Base-by-base conservation (phyloP, 345 rosid genomes). In the Salix dunnii region DNA sequence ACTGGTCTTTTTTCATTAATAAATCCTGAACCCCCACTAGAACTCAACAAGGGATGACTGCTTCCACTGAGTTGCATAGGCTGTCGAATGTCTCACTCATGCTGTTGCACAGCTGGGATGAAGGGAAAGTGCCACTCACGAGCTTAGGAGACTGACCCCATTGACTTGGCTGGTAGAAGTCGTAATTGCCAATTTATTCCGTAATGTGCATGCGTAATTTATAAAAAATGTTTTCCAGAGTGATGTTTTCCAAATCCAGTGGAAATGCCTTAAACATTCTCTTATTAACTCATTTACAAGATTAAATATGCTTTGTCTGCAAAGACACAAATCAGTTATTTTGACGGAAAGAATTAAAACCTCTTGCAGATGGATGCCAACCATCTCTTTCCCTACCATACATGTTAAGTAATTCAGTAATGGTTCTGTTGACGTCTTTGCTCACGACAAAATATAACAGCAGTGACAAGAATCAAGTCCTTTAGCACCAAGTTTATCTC, bases 1-100 rank as follows among this genome's bases (percentile, higher is more conserved):
- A 73, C 35, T 43, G 78, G 83, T 76, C 77, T 81, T 85, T 72
- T 81, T 80, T 74, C 78, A 72, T 74, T 68, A 80, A 77, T 68
- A 83, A 65, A 82, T 84, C 82, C 84, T 78, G 82, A 81, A 85
- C 82, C 87, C 89, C 90, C 88, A 72, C 74, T 68, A 71, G 71
- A 83, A 86, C 91, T 84, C 90, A 86, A 85, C 86, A 77, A 76
- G 64, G 81, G 71, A 81, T 51, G 77, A 75, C 25, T 53, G 77
- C 61, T 30, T 81, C 76, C 67, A 62, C 77, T 43, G 74, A 70
- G 67, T 74, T 67, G 43, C 75, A 53, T 48, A 46, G 67, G 77
- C 65, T 28, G 78, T 70, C 21, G 12, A 31, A n/a, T 58, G 71
- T 18, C 36, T 66, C 30, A 33, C 78, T 53, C 65, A 68, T 35